phyloP scores from a whole-genome alignment of 345 rosid genomes.

The Brassica nigra region DNA sequence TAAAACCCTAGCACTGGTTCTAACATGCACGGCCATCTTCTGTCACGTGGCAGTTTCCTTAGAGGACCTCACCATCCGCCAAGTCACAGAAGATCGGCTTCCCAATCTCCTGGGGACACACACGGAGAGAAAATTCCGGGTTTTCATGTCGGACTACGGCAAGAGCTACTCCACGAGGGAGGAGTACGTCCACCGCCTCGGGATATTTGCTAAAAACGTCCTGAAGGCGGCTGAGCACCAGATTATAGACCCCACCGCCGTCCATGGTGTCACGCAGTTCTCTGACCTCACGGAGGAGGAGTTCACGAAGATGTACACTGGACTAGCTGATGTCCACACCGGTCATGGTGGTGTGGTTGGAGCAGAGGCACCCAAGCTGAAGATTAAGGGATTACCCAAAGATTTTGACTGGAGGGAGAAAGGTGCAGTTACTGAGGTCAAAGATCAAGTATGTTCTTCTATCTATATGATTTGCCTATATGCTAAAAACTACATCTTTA shows the following conservation, averaged over 20 bases:
- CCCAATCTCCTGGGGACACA: slow-evolving; percentile 40
- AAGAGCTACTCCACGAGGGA: slow-evolving; percentile 59
- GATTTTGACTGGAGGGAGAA: slow-evolving; percentile 88
- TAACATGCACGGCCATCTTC: slow-evolving; percentile 29
- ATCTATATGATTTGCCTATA: not conserved
- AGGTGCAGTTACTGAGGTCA: slow-evolving; percentile 88
- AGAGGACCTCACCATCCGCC: slow-evolving; percentile 46
- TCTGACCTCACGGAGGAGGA: slow-evolving; percentile 81
- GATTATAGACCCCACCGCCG: slow-evolving; percentile 69
- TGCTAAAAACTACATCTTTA: not conserved
- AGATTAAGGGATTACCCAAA: slow-evolving; percentile 60
- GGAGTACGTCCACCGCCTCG: slow-evolving; percentile 74
- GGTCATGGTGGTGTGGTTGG: slow-evolving; percentile 20
- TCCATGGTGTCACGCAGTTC: slow-evolving; percentile 79
- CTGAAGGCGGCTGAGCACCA: slow-evolving; percentile 79
- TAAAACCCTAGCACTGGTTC: slow-evolving; percentile 25
- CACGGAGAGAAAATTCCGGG: slow-evolving; percentile 55
- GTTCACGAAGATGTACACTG: slow-evolving; percentile 63
- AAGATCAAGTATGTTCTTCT: slow-evolving; percentile 61
- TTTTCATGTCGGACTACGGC: slow-evolving; percentile 58
- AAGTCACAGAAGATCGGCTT: slow-evolving; percentile 48
- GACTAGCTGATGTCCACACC: slow-evolving; percentile 42
- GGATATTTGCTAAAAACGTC: slow-evolving; percentile 68
- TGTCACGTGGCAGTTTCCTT: slow-evolving; percentile 19
- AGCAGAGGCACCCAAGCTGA: slow-evolving; percentile 32